phyloP scores from a whole-genome alignment of 192 early-diverging fungal species.

The Rhizoclosmatium globosum region DNA sequence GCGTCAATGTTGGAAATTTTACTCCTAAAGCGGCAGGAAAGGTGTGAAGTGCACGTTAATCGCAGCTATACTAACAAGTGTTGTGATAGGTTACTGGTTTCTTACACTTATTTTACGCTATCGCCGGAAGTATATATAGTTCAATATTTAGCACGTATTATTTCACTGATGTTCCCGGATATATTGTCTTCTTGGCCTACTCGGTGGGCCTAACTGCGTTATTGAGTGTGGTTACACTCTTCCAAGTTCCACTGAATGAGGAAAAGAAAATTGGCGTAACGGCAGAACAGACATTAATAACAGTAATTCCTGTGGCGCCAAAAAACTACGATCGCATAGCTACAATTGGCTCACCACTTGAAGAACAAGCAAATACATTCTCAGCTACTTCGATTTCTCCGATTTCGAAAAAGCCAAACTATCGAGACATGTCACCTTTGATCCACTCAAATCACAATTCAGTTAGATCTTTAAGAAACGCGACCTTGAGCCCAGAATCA shows the following conservation, averaged over 20 bases:
- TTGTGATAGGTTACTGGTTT: slow-evolving; percentile 31
- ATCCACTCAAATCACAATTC: too few relatives aligned
- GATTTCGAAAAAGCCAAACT: too few relatives aligned
- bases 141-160: slow-evolving; percentile 29
- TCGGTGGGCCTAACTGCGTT: slow-evolving; percentile 23
- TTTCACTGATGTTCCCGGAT: slow-evolving; percentile 12
- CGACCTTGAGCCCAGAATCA: too few relatives aligned
- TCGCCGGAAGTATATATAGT: slow-evolving; percentile 42
- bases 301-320: too few relatives aligned
- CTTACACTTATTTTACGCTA: slow-evolving; percentile 46
- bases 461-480: too few relatives aligned
- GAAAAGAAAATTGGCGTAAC: neutral
- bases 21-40: slow-evolving; percentile 27
- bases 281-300: too few relatives aligned
- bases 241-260: slow-evolving; percentile 5
- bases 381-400: too few relatives aligned
- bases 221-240: slow-evolving; percentile 20
- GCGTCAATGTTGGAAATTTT: slow-evolving; percentile 40
- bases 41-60: neutral
- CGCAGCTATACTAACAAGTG: too few relatives aligned
- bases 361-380: too few relatives aligned
- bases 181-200: slow-evolving; percentile 35
- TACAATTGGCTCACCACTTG: too few relatives aligned
- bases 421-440: too few relatives aligned
- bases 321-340: too few relatives aligned